These are phyloP conservation scores for Blepharisma japonicum DNA, from an alignment of 73 alveolate species.

Conservation along the genomic window DNA sequence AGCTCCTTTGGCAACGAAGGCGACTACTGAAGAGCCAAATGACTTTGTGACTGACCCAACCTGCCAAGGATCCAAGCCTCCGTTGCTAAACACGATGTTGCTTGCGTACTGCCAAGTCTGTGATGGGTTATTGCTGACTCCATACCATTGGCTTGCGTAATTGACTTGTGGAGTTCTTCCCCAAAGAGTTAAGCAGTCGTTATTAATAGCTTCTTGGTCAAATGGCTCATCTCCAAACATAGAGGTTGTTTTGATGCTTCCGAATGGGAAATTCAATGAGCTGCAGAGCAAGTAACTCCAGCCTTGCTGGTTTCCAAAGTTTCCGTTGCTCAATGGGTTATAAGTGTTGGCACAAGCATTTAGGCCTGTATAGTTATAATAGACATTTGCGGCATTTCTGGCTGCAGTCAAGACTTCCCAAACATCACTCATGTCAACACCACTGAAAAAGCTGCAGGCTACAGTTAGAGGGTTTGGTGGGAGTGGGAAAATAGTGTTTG, in stretches of 20 bases:
- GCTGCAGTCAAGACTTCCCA: not conserved
- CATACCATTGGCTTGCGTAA: conserved; percentile 46
- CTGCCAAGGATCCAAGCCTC: conserved; percentile 67
- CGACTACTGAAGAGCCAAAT: not conserved
- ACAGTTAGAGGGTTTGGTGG: conserved; percentile 68
- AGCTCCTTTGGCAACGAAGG: conserved; percentile 39
- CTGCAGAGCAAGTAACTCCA: conserved; percentile 64
- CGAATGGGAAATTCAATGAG: conserved; percentile 63
- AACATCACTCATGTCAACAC: not conserved
- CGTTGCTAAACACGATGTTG: conserved; percentile 54
- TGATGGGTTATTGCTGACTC: conserved; percentile 43
- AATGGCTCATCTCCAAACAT: conserved; percentile 56
- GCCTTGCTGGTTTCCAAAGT: conserved; percentile 44
- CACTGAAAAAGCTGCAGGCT: conserved; percentile 34
- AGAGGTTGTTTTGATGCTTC: conserved; percentile 43
- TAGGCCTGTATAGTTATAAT: conserved; percentile 37
- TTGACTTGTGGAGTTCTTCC: conserved; percentile 50
- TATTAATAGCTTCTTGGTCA: conserved; percentile 32
- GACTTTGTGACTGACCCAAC: conserved; percentile 53
- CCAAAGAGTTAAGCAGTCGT: conserved; percentile 28
- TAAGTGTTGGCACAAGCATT: conserved; percentile 24
- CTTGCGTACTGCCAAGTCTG: conserved; percentile 31
- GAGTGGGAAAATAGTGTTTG: conserved; percentile 53
- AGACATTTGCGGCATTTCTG: conserved; percentile 10
- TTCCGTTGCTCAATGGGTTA: conserved; percentile 25